These are phyloP conservation scores for Cydonia oblonga DNA, from an alignment of 331 rosid species.

Conservation along the genomic window DNA sequence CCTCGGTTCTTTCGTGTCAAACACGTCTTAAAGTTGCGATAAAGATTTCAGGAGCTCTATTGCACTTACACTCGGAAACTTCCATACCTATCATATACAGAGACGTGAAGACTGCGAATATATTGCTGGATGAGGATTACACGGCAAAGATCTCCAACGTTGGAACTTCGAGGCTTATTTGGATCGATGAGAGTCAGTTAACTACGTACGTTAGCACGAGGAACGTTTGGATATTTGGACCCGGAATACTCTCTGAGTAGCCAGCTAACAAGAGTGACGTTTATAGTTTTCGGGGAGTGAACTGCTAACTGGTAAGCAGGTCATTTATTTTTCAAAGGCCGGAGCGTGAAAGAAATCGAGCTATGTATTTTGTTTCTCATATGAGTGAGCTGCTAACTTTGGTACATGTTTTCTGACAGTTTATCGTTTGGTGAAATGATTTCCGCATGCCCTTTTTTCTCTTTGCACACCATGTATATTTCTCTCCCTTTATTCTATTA, in stretches of 20 bases:
- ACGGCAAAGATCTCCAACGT: not conserved
- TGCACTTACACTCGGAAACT: not conserved
- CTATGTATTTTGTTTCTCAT: not conserved
- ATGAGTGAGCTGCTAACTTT: not conserved
- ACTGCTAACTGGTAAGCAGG: not conserved
- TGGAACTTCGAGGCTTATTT: not conserved
- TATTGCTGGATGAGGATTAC: not conserved
- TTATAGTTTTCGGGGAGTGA: not conserved
- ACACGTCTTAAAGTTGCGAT: not conserved
- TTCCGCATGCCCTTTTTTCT: not conserved
- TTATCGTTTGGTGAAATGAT: not conserved
- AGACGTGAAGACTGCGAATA: not conserved
- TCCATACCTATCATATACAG: not conserved
- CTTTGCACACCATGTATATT: not conserved
- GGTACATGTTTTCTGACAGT: not conserved
- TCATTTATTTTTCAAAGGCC: not conserved
- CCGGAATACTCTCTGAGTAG: not conserved
- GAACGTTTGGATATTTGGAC: not conserved
- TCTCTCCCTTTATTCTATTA: too few species aligned
- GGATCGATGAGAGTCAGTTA: not conserved
- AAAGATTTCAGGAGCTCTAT: not conserved
- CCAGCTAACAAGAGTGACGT: not conserved
- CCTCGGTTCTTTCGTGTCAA: not conserved
- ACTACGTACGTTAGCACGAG: not conserved
- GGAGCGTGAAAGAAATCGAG: not conserved